Conservation (phyloP, 352 stramenopile genomes). For the Globisporangium paroecandrum region DNA sequence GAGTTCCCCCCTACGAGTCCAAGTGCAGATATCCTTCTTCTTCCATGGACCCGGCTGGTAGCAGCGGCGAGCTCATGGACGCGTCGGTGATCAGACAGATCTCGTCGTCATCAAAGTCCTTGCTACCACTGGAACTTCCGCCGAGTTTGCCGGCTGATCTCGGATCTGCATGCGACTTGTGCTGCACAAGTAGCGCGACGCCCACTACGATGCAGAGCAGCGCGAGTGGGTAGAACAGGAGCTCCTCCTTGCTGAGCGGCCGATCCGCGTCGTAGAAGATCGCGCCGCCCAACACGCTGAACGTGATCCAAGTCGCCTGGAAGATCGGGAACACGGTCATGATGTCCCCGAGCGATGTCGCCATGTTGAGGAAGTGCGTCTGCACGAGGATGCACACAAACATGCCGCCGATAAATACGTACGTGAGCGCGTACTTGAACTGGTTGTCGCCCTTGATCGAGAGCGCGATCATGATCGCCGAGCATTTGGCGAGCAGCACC, state of each 20-base stretch:
- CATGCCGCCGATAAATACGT: constrained; percentile 86
- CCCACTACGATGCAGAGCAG: constrained; percentile 62
- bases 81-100: constrained; percentile 59
- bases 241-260: constrained; percentile 45
- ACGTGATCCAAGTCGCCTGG: constrained; percentile 86
- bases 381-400: constrained; percentile 84
- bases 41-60: constrained; percentile 40
- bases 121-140: constrained; percentile 17
- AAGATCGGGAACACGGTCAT: constrained; percentile 90
- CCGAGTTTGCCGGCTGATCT: constrained; percentile 12
- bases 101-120: constrained; percentile 31
- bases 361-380: constrained; percentile 87
- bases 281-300: constrained; percentile 79
- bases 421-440: constrained; percentile 82
- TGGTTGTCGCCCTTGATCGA: constrained; percentile 83
- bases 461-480: constrained; percentile 80
- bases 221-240: constrained; percentile 72
- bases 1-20: constrained; percentile 15
- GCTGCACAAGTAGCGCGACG: constrained; percentile 73
- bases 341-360: constrained; percentile 77
- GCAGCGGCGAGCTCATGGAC: constrained; percentile 60
- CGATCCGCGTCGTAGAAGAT: constrained; percentile 83
- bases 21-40: constrained; percentile 58
- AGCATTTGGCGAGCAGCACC: constrained; percentile 83
- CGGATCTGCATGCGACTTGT: constrained; percentile 16